Conservation (phyloP, 441 rosid species). For the Jatropha multifida region DNA sequence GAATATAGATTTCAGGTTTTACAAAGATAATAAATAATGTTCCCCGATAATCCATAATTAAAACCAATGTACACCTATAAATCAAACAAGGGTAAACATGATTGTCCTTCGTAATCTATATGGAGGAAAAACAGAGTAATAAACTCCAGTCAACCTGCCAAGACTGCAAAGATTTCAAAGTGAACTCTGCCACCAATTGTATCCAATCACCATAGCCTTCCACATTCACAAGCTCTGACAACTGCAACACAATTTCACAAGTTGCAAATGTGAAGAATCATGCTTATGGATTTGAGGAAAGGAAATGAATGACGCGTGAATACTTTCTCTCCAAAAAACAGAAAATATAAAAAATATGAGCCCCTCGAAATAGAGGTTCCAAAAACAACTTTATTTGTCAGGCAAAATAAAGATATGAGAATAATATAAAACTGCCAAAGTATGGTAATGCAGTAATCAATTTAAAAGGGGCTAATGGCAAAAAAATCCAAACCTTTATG, state of each 20-base stretch:
- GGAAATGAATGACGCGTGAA: neutral
- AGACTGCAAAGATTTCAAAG: constrained; percentile 91
- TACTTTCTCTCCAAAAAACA: neutral
- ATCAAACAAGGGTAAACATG: neutral
- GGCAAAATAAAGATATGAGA: neutral
- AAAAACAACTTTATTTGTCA: neutral
- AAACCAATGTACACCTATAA: constrained; percentile 18
- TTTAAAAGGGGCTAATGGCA: too few species aligned
- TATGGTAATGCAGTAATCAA: neutral
- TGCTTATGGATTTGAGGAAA: constrained; percentile 1
- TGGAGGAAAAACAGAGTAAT: neutral
- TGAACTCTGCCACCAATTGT: constrained; percentile 92
- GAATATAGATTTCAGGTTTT: constrained; percentile 17
- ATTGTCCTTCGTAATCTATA: constrained; percentile 6
- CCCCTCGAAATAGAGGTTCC: neutral
- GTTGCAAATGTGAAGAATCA: constrained; percentile 18
- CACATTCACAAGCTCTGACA: constrained; percentile 97
- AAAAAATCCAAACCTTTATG: too few species aligned
- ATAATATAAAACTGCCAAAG: neutral
- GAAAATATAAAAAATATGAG: neutral
- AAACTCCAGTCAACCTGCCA: constrained; percentile 77
- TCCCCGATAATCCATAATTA: constrained; percentile 15
- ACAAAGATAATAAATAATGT: constrained; percentile 14
- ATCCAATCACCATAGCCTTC: constrained; percentile 99
- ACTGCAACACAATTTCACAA: constrained; percentile 52